Base-by-base conservation (phyloP, 768 basidiomycete genomes). In the Leccinum uliginosum region DNA sequence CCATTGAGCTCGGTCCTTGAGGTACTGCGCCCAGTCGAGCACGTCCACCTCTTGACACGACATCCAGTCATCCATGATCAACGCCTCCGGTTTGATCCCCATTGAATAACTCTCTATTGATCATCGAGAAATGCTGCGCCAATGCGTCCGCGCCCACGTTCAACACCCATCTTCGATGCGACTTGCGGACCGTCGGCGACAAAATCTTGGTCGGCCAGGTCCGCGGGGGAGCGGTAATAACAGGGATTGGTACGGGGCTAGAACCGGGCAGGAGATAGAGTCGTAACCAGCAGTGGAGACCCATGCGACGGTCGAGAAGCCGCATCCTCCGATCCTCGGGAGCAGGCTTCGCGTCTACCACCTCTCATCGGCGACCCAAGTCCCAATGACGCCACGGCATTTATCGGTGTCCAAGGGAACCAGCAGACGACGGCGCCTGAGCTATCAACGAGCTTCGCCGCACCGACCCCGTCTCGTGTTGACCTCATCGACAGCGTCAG, bases 101-200 rank as follows among this genome's bases (percentile, higher is more conserved):
- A 89, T 1, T 83, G 68, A 93, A 91, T 53, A 95, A 73, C 62
- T 95, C 93, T 24, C 90, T 80, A 60, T 96, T 92, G 60, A 96
- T 92, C 80, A 92, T 86, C 7, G 87, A 80, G 65, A 95, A 89
- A 63, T 93, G 89, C 53, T 85, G 79, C 1, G 88, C 88, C 34
- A 97, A 69, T 3, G 72, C 73, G 38, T 83, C 82, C 2, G 88
- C 82, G 8, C 82, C 76, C 67, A 81, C 76, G 30, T 67, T 71
- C 19, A 91, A 74, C 51, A 94, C 77, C 74, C 89, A 94, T 2
- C 88, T 91, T 8, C 81, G 83, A 65, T 89, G 83, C 7, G 73
- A 67, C n/a, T 76, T 78, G 15, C 79, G 74, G 6, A 71, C 74
- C 12, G 72, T 51, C n/a, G 68, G 58, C 30, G 66, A 55, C n/a